These are phyloP conservation scores for Penstemon newberryi DNA, from an alignment of 257 asterid genomes.

Conservation along the genomic window DNA sequence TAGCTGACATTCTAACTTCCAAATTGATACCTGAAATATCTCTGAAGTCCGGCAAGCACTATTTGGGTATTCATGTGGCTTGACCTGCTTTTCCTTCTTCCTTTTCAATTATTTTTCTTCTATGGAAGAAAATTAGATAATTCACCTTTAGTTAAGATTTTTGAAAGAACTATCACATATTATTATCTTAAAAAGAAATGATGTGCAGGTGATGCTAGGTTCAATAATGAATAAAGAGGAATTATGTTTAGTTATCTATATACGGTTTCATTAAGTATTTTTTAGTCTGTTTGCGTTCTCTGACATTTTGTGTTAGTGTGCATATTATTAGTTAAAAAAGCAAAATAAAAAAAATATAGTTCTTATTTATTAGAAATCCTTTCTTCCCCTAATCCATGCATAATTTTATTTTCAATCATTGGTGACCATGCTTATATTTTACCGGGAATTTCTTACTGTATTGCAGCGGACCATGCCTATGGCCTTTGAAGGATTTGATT, in stretches of 20 bases:
- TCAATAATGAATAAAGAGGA: neutral
- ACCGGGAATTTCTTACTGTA: conserved; percentile 29
- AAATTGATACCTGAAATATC: conserved; percentile 7
- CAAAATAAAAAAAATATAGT: neutral
- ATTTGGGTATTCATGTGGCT: conserved; percentile 1
- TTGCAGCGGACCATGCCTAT: conserved; percentile 80
- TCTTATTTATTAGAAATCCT: conserved; percentile 14
- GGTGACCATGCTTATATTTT: conserved; percentile 29
- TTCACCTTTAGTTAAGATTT: neutral
- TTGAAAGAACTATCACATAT: neutral
- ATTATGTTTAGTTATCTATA: conserved; percentile 1
- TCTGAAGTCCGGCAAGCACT: neutral
- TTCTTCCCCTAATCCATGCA: neutral
- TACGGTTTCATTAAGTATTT: neutral
- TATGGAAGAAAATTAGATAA: neutral
- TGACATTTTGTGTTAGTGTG: neutral
- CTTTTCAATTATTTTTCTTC: neutral
- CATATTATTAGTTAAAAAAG: conserved; percentile 4
- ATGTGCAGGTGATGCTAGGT: neutral
- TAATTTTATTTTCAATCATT: conserved; percentile 11
- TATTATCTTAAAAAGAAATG: neutral
- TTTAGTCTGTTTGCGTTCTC: neutral
- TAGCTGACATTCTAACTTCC: neutral
- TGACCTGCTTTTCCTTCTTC: neutral
- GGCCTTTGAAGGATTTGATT: conserved; percentile 73